Evolutionary conservation across 2,329 filamentous ascomycete genomes (phyloP).

Genomic region (Ceratocystis eucalypticola): DNA sequence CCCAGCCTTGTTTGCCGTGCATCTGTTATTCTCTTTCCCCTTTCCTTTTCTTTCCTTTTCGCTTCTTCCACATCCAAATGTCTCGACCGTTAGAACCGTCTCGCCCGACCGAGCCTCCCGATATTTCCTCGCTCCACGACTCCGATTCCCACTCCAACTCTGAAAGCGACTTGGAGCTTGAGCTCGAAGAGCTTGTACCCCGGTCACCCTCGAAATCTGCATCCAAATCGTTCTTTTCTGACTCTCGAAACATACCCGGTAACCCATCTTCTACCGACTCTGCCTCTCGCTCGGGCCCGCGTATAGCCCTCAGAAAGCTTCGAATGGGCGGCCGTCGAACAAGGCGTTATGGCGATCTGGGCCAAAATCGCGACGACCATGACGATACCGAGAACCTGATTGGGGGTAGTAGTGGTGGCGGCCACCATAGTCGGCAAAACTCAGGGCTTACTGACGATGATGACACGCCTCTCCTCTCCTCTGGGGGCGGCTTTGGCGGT

Average conservation of each 20-base stretch:
- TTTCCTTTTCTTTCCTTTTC: not conserved
- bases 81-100: conserved; percentile 38
- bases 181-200: conserved; percentile 69
- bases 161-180: conserved; percentile 56
- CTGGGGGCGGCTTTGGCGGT: conserved; percentile 23
- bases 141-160: conserved; percentile 9
- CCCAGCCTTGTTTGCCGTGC: not conserved
- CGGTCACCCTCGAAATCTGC: conserved; percentile 24
- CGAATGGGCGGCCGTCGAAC: conserved; percentile 49
- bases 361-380: conserved; percentile 38
- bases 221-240: conserved; percentile 24
- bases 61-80: conserved; percentile 29
- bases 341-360: conserved; percentile 47
- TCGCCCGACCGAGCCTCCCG: conserved; percentile 45
- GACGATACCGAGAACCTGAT: conserved; percentile 51
- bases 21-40: not conserved
- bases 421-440: conserved; percentile 40
- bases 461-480: conserved; percentile 58
- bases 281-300: conserved; percentile 25
- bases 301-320: conserved; percentile 58
- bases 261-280: conserved; percentile 16
- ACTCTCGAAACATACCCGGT: conserved; percentile 25
- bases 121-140: conserved; percentile 33
- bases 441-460: conserved; percentile 52
- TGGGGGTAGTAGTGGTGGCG: conserved; percentile 45